These are phyloP conservation scores for Arabis hirsuta DNA, from an alignment of 345 rosid species.

Conservation along the genomic window DNA sequence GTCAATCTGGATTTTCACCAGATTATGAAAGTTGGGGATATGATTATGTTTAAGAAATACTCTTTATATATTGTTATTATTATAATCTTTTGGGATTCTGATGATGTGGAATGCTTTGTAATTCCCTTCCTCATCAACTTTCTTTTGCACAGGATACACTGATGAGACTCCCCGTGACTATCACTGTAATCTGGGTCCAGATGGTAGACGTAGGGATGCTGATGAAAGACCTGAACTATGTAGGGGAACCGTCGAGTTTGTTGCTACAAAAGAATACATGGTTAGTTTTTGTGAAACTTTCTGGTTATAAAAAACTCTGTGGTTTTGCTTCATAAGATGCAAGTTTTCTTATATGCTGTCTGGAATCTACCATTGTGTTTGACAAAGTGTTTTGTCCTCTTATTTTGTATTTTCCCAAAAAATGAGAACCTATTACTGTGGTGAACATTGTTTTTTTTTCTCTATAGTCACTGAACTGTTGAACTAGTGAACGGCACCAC, in stretches of 20 bases:
- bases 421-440: conserved; percentile 11
- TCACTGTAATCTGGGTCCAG: conserved; percentile 91
- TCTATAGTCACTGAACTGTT: conserved; percentile 5
- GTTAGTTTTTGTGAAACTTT: conserved; percentile 50
- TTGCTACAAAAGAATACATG: conserved; percentile 90
- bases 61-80: conserved; percentile 8
- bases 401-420: conserved; percentile 25
- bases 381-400: conserved; percentile 28
- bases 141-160: conserved; percentile 61
- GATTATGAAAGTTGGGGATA: conserved; percentile 7
- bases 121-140: conserved; percentile 5
- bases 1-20: conserved; percentile 17
- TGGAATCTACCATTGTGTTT: conserved; percentile 17
- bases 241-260: conserved; percentile 89
- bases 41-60: conserved; percentile 24
- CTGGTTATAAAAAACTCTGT: conserved; percentile 9
- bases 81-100: conserved; percentile 1
- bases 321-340: conserved; percentile 9
- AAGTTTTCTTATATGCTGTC: conserved; percentile 4
- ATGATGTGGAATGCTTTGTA: conserved; percentile 7
- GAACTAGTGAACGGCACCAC: conserved; percentile 9
- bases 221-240: conserved; percentile 95
- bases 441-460: neutral
- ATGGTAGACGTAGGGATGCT: conserved; percentile 93
- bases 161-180: conserved; percentile 92